These are phyloP conservation scores for Physcomitrellopsis africana DNA, from an alignment of 225 moss, liverwort and hornwort species.

Conservation along the genomic window DNA sequence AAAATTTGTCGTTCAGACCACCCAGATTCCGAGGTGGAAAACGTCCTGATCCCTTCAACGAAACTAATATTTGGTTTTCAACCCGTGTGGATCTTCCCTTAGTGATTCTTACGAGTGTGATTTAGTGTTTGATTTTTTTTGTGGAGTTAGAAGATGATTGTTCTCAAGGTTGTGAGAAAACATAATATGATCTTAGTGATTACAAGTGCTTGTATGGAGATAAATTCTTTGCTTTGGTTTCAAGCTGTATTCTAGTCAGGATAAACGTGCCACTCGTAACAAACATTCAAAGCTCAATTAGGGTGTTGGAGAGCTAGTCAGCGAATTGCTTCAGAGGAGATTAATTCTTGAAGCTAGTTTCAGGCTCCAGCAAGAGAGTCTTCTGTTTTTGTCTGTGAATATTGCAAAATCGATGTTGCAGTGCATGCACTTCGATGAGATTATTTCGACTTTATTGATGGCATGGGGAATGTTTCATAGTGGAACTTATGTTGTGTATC, in stretches of 20 bases:
- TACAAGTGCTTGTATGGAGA: constrained; percentile 1
- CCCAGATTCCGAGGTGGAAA: constrained; percentile 23
- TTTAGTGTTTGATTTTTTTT: constrained; percentile 10
- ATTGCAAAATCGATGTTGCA: neutral
- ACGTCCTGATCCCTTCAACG: constrained; percentile 21
- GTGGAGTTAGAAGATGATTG: constrained; percentile 12
- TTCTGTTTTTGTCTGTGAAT: neutral
- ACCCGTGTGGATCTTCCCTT: constrained; percentile 1
- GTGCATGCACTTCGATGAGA: constrained; percentile 1
- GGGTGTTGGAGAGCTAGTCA: neutral
- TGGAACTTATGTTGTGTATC: constrained; percentile 22
- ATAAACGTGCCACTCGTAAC: constrained; percentile 1
- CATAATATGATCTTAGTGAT: neutral
- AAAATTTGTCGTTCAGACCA: constrained; percentile 20
- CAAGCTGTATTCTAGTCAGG: neutral
- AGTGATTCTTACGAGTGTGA: too few species aligned
- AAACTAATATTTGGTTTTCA: neutral
- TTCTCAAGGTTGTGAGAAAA: constrained; percentile 16
- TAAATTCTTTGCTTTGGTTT: constrained; percentile 5
- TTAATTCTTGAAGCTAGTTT: neutral
- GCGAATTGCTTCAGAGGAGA: neutral
- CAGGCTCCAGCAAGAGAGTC: neutral
- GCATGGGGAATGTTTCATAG: constrained; percentile 16
- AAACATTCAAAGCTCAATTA: constrained; percentile 10
- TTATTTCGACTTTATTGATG: neutral